phyloP scores from a whole-genome alignment of 352 stramenopile species.

The Pythium phragmiticola region DNA sequence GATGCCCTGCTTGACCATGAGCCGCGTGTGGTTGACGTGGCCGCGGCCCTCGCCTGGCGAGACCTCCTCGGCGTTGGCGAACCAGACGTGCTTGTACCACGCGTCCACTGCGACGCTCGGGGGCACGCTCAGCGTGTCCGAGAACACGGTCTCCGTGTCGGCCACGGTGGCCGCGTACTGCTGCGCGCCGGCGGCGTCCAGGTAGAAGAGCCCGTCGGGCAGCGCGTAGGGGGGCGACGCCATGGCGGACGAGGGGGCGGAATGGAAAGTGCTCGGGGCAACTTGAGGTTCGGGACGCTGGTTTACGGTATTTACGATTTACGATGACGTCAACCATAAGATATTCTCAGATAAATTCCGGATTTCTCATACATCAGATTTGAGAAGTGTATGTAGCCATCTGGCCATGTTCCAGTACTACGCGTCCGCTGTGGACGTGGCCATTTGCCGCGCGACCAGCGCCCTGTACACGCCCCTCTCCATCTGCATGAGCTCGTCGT shows the following conservation, averaged over 20 bases:
- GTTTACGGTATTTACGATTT: too few relatives aligned
- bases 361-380: too few relatives aligned
- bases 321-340: too few relatives aligned
- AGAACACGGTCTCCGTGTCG: conserved; percentile 5
- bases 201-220: conserved; percentile 11
- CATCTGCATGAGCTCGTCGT: conserved; percentile 77
- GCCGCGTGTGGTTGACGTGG: conserved; percentile 15
- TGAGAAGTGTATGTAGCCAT: too few relatives aligned
- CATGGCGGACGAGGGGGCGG: not conserved
- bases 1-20: conserved; percentile 2
- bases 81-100: conserved; percentile 18
- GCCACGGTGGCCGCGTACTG: conserved; percentile 5
- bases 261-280: not conserved
- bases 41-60: conserved; percentile 11
- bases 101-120: conserved; percentile 2
- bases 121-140: conserved; percentile 5
- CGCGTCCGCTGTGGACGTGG: not conserved
- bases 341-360: too few relatives aligned
- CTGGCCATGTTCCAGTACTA: not conserved
- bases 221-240: conserved; percentile 3
- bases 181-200: conserved; percentile 11
- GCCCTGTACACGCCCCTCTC: conserved; percentile 19
- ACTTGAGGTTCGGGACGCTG: too few relatives aligned
- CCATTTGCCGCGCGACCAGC: conserved; percentile 23
- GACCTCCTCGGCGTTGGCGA: conserved; percentile 8